Base-by-base conservation (phyloP, 306 rosid species). In the Oemleria cerasiformis region DNA sequence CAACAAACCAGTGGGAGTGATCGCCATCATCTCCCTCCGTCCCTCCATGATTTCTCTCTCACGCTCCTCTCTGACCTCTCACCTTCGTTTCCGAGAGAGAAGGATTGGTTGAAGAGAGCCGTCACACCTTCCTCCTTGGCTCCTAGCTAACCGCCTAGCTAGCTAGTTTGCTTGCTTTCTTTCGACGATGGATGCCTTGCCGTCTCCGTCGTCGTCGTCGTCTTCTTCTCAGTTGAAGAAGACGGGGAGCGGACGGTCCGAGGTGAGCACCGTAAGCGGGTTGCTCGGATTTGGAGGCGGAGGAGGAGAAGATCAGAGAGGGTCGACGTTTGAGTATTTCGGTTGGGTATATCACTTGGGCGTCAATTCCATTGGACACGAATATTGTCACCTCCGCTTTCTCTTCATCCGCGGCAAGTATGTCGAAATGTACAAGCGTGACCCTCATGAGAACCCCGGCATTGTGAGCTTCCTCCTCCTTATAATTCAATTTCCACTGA, bases 331-430 rank as follows among this genome's bases (percentile, higher is more conserved):
- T 34, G 91, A 87, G 76, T 90, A 66, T 74, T 90, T 81, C 56
- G 98, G 98, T 9, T 93, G 97, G 96, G 91, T 93, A 34, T 93
- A 90, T 69, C 98, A 93, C 68, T 40, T 93, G 17, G 97, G 97
- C 10, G 72, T 84, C 20, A 90, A 93, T 78, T 82, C 96, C n/a
- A 86, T 93, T 7, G 97, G 96, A 9, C 96, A 75, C n/a, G 92
- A 93, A 67, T 90, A 81, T 8, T 84, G 94, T 49, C 96, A 86
- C 72, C 89, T 88, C 0, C 86, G 98, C 2, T 93, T 87, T 60
- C 90, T 93, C 7, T 83, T 80, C 77, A 79, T 93, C 66, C 82
- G 88, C 61, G 96, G 96, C 42, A 90, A 86, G 74, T 83, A 77
- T 48, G 85, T 93, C 7, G 78, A 83, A 68, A 79, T 93, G 97